Percentiles rank a stretch among this genome's conserved stretches.
Evolutionary conservation across 2,329 filamentous ascomycete species (phyloP).

Genomic region (Curvularia sp.): DNA sequence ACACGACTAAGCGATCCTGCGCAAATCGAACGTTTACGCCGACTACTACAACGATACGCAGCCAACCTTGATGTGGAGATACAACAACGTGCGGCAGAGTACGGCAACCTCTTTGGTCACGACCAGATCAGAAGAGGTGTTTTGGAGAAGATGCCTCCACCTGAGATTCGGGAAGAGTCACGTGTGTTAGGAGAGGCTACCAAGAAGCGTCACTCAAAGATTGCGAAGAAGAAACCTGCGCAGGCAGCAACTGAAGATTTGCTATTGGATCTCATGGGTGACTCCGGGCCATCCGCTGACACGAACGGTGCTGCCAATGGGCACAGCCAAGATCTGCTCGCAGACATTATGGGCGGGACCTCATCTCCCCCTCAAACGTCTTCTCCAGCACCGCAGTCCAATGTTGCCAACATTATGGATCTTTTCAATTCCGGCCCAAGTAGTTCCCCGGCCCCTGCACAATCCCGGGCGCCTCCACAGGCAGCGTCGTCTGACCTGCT

Average conservation of each 20-base stretch:
- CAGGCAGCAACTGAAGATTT: slow-evolving; percentile 92
- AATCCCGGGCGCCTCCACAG: slow-evolving; percentile 50
- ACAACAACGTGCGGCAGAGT: slow-evolving; percentile 94
- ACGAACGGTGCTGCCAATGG: slow-evolving; percentile 63
- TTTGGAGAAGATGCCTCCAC: slow-evolving; percentile 95
- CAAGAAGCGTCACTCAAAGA: slow-evolving; percentile 58
- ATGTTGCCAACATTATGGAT: slow-evolving; percentile 79
- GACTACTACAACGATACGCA: slow-evolving; percentile 77
- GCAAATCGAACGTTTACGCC: slow-evolving; percentile 85
- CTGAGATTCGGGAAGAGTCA: slow-evolving; percentile 95
- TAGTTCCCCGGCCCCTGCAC: slow-evolving; percentile 45
- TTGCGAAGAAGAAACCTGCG: slow-evolving; percentile 71
- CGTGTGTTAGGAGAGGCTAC: slow-evolving; percentile 84
- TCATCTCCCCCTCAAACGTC: slow-evolving; percentile 55
- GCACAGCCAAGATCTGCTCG: slow-evolving; percentile 80
- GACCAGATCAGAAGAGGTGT: slow-evolving; percentile 89
- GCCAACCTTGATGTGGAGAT: slow-evolving; percentile 93
- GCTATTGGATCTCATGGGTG: slow-evolving; percentile 90
- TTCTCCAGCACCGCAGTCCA: slow-evolving; percentile 47
- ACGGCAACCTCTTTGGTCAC: slow-evolving; percentile 89
- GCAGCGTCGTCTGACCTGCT: slow-evolving; percentile 52
- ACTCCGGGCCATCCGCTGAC: slow-evolving; percentile 64
- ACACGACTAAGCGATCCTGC: slow-evolving; percentile 81
- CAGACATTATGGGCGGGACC: slow-evolving; percentile 80
- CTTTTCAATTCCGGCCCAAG: slow-evolving; percentile 69